Evolutionary conservation across 352 stramenopile species (phyloP), one percentile per base, ranked within the genome.

Genomic region (Phytophthora kernoviae): DNA sequence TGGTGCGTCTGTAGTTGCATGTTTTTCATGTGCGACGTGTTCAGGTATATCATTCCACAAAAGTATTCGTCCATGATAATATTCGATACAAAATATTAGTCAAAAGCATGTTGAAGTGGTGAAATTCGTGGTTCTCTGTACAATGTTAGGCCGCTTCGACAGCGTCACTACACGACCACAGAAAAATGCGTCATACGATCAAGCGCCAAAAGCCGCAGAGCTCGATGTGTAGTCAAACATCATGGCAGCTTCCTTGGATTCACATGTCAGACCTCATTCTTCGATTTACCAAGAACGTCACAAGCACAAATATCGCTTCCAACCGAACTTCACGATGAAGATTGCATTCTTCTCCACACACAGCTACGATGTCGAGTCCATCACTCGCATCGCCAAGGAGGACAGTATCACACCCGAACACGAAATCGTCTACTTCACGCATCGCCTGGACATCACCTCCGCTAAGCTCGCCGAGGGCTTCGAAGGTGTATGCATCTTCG

Each of bases 281-380:
- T 47, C 17, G 9, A 32, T 32, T 47, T 47, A 15, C 41, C 12
- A 32, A 47, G 41, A 43, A 43, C 37, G 17, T 18, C 17, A 9
- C 15, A 11, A 43, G 9, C 37, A 9, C 8, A 11, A 9, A 37
- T 5, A 40, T 17, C 39, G 9, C 41, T 11, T 21, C 37, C 37
- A 43, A 15, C 12, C 20, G 4, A 20, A 21, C 15, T 18, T 4
- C 18, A 27, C 41, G 12, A 41, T 87, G 62, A 78, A 80, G 65
- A 77, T 88, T 65, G 73, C 72, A 33, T 84, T 84, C 73, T 85
- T 85, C 59, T 87, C 77, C 6, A 62, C 73, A 10, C 78, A 81
- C 62, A 63, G 42, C 30, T 84, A 88, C 62, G 75, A 88, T 60
- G 73, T 75, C 24, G 59, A 80, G 34, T 75, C 65, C 26, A 71